Base-by-base conservation (phyloP, 2,329 filamentous ascomycete genomes). In the Penicillium sp. region DNA sequence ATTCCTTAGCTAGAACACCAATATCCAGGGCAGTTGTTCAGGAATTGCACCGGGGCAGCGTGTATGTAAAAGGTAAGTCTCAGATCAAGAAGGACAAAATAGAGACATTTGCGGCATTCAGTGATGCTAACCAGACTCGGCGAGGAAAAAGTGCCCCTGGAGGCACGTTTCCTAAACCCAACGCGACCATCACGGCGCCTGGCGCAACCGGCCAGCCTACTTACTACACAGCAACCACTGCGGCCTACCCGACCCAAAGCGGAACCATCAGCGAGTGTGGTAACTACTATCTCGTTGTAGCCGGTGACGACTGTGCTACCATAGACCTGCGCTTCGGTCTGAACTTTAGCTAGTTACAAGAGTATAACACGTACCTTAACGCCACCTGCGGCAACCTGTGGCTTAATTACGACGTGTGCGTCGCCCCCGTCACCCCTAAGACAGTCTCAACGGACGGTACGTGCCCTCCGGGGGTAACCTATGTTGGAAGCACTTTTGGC, bases 171-270 rank as follows among this genome's bases (percentile, higher is more conserved):
- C 46, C 22, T 25, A 37, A 35, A 35, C 45, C 45, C 26, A 48
- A 31, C 29, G 45, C 45, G 26, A 48, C 45, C 18, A 48, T 48
- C 29, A 48, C 45, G 26, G 45, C 45, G 45, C 45, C 29, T 9
- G 29, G 29, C 11, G 29, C 45, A 25, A 48, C 45, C 26, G 45
- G 45, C 45, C 26, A 31, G 26, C 4, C 45, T 35, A 35, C 45
- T 31, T 48, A 48, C 29, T 48, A 48, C 26, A 48, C 45, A n/a
- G n/a, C 45, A 48, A 25, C 45, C 26, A 48, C 45, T 31, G 45
- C 45, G 15, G 45, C 45, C 18, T 48, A 48, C 22, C 45, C 45
- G 26, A 48, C 45, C 45, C 45, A 48, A 23, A 48, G 29, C 22
- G 45, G 45, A 31, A 48, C 45, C 26, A 48, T 35, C 45, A 14